Evolutionary conservation across 2,329 filamentous ascomycete species (phyloP).

Genomic region (Scedosporium minutisporum): DNA sequence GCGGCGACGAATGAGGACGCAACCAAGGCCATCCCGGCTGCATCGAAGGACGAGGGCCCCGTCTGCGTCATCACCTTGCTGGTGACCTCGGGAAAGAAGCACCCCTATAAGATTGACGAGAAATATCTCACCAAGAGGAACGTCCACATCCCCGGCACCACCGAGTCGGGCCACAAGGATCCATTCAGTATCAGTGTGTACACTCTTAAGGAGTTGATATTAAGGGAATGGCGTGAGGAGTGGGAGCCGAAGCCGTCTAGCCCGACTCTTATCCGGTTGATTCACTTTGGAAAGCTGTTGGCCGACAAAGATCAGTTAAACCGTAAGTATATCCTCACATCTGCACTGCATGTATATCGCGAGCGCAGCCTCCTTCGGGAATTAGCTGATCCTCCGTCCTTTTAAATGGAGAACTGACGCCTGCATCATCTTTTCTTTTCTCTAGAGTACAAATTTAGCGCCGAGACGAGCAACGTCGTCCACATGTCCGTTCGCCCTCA

Average conservation of each 20-base stretch:
- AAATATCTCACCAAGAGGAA: conserved; percentile 75
- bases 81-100: conserved; percentile 69
- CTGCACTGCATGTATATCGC: neutral
- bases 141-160: conserved; percentile 62
- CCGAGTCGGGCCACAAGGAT: conserved; percentile 52
- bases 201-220: conserved; percentile 86
- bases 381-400: neutral
- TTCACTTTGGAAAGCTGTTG: conserved; percentile 82
- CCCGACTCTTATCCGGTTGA: conserved; percentile 81
- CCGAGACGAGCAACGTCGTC: conserved; percentile 71
- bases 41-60: conserved; percentile 22
- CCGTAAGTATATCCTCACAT: conserved; percentile 46
- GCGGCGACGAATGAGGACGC: conserved; percentile 27
- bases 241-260: conserved; percentile 83
- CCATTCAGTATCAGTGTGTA: conserved; percentile 89
- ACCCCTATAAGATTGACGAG: conserved; percentile 84
- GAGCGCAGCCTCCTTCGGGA: neutral
- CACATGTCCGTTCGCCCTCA: conserved; percentile 89
- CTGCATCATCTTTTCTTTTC: neutral
- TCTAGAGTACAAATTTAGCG: conserved; percentile 69
- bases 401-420: conserved; percentile 2
- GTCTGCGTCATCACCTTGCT: conserved; percentile 72
- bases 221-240: conserved; percentile 84
- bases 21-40: conserved; percentile 24
- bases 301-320: conserved; percentile 80